Evolutionary conservation across 495 filamentous ascomycete species (phyloP).

Genomic region (Tuber melanosporum): DNA sequence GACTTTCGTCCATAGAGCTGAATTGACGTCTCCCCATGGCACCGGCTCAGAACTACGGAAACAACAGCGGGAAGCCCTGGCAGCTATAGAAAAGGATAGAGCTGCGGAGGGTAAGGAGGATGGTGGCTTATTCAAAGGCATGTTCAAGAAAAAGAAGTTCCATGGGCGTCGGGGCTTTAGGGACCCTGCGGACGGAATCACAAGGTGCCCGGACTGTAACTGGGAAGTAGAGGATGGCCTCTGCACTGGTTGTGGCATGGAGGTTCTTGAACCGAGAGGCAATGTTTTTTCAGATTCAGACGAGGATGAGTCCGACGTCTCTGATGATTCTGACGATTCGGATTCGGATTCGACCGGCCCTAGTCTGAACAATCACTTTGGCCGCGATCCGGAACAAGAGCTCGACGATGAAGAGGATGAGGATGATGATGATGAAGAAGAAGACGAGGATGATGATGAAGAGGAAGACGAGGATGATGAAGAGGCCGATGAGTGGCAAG

Average conservation of each 20-base stretch:
- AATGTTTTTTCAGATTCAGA: constrained; percentile 40
- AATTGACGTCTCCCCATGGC: constrained; percentile 59
- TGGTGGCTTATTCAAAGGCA: constrained; percentile 61
- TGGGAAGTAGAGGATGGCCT: constrained; percentile 59
- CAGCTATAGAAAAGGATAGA: constrained; percentile 49
- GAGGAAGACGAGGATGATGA: constrained; percentile 33
- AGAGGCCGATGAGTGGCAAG: constrained; percentile 10
- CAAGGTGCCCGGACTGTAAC: constrained; percentile 57
- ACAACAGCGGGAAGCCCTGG: constrained; percentile 55
- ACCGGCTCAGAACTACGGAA: constrained; percentile 55
- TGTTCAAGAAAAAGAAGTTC: constrained; percentile 48
- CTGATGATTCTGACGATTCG: constrained; percentile 27
- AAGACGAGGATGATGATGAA: constrained; percentile 41
- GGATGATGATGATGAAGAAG: constrained; percentile 44
- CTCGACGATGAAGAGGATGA: constrained; percentile 39
- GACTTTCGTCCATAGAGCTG: constrained; percentile 57
- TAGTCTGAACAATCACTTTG: constrained; percentile 7
- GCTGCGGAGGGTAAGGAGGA: constrained; percentile 47
- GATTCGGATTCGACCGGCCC: constrained; percentile 42
- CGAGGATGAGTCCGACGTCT: constrained; percentile 31
- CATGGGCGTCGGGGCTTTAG: constrained; percentile 43
- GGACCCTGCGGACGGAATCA: constrained; percentile 57
- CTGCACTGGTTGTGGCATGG: constrained; percentile 53
- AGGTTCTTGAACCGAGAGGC: constrained; percentile 26
- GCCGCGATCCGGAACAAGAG: constrained; percentile 13